Percentiles rank a stretch among this genome's conserved stretches.
Conservation (phyloP, 768 basidiomycete species). For the Hemileccinum rubropunctum region DNA sequence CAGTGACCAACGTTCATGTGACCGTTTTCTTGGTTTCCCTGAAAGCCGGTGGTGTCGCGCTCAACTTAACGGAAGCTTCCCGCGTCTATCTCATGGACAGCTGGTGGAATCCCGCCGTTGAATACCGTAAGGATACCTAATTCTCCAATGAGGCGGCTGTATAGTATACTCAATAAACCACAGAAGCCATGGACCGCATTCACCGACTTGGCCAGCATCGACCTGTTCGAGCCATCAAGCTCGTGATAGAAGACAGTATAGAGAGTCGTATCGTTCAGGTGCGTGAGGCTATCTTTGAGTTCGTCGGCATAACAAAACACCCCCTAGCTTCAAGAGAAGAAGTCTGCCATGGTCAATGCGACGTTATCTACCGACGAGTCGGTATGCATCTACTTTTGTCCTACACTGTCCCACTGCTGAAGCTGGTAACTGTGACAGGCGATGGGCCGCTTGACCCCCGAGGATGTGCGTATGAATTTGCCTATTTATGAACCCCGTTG, state of each 20-base stretch:
- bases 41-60: constrained; percentile 93
- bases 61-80: constrained; percentile 88
- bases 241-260: constrained; percentile 95
- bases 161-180: constrained; percentile 3
- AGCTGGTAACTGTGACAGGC: constrained; percentile 45
- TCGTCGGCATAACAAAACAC: background rate
- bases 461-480: constrained; percentile 50
- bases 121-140: constrained; percentile 60
- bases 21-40: constrained; percentile 97
- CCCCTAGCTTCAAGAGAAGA: constrained; percentile 87
- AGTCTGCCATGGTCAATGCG: constrained; percentile 91
- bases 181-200: constrained; percentile 97
- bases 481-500: background rate
- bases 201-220: constrained; percentile 94
- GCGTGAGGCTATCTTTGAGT: constrained; percentile 7
- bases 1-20: constrained; percentile 89
- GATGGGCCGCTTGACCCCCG: constrained; percentile 91
- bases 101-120: constrained; percentile 98
- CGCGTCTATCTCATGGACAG: constrained; percentile 96
- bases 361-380: constrained; percentile 81
- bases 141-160: background rate
- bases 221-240: constrained; percentile 89
- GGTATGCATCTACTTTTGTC: constrained; percentile 37
- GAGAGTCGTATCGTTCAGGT: constrained; percentile 93
- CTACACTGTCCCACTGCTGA: constrained; percentile 8